Conservation (phyloP, 23 red algal species). For the Gracilaria caudata region DNA sequence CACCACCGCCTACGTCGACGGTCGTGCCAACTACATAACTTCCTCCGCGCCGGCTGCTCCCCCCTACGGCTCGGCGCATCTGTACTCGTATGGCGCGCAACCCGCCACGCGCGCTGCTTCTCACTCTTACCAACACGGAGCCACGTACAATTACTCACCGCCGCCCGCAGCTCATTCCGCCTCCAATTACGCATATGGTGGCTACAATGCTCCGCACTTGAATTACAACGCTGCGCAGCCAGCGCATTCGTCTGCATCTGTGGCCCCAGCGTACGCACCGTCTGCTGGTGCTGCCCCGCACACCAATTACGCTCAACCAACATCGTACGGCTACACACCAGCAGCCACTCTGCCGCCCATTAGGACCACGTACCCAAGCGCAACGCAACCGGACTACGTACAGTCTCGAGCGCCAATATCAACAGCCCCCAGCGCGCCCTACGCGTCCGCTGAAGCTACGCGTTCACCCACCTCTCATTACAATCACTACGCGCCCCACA, state of each 20-base stretch:
- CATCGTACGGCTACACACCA: not conserved
- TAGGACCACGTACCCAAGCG: not conserved
- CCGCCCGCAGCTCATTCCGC: not conserved
- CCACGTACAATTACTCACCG: not conserved
- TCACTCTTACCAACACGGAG: not conserved
- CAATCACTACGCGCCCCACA: not conserved
- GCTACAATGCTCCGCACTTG: not conserved
- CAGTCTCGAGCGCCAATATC: not conserved
- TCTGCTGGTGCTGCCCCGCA: not conserved
- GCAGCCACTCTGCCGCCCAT: not conserved
- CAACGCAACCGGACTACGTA: not conserved
- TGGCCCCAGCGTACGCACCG: not conserved
- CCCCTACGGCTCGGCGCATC: not conserved
- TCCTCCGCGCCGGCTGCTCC: not conserved
- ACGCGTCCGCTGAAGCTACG: not conserved
- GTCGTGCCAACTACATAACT: not conserved
- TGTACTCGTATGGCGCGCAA: not conserved
- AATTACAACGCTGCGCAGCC: constrained; percentile 4
- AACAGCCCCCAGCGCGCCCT: not conserved
- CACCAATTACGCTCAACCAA: not conserved
- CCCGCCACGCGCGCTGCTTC: not conserved
- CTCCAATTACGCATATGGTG: not conserved
- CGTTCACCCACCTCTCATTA: not conserved
- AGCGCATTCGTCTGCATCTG: not conserved
- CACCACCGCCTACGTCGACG: not conserved